Conservation (phyloP, 164 flowering plant genomes). For the Tetracentron sinense region DNA sequence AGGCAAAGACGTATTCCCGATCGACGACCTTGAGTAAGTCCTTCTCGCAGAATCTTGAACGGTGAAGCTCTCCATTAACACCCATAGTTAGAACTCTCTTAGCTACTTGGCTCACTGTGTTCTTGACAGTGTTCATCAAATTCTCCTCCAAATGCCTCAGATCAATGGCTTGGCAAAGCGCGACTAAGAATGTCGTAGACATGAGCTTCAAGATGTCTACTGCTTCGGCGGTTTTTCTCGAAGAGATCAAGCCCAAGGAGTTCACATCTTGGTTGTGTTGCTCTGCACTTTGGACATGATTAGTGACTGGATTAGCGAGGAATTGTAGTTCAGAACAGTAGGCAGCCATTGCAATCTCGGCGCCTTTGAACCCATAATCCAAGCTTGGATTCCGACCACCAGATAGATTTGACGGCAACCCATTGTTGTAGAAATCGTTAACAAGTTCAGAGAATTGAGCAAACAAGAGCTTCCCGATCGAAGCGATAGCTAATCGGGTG, state of each 20-base stretch:
- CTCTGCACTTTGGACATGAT: conserved; percentile 40
- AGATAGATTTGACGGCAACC: conserved; percentile 36
- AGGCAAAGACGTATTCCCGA: conserved; percentile 30
- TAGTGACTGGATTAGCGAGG: conserved; percentile 40
- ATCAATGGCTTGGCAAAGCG: conserved; percentile 50
- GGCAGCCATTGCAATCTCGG: too few species aligned
- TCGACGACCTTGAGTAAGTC: conserved; percentile 44
- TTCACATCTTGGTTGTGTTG: conserved; percentile 43
- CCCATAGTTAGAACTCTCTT: conserved; percentile 28
- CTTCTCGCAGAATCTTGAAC: conserved; percentile 41
- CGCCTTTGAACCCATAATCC: too few species aligned
- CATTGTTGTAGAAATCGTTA: conserved; percentile 41
- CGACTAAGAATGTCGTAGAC: conserved; percentile 43
- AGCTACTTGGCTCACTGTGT: conserved; percentile 32
- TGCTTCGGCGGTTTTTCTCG: too few species aligned
- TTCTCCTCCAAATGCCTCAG: conserved; percentile 49
- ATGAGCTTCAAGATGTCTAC: too few species aligned
- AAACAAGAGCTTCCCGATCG: conserved; percentile 40
- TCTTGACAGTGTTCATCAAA: conserved; percentile 34
- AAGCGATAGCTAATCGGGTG: conserved; percentile 35
- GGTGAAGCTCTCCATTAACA: conserved; percentile 35
- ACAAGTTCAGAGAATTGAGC: too few species aligned
- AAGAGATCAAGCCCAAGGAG: conserved; percentile 47
- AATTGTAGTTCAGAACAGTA: too few species aligned
- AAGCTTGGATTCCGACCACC: conserved; percentile 40